A percentile compares a stretch with the other conserved stretches of the same genome.
Evolutionary conservation across 2,329 filamentous ascomycete genomes (phyloP).

Genomic region (Chaetothyriales sp.): DNA sequence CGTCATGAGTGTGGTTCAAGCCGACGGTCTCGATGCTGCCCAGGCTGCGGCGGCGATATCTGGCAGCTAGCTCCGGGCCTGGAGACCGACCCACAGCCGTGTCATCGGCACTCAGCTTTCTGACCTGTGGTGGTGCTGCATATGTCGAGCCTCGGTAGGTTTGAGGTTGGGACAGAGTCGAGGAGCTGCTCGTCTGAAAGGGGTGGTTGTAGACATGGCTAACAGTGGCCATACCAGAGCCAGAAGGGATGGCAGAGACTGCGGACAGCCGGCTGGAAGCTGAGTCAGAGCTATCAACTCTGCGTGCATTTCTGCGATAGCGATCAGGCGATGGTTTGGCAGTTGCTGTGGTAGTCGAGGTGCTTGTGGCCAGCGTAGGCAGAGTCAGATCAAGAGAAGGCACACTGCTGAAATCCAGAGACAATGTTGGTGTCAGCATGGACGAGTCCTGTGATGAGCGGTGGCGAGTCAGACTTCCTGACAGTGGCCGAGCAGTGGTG

Average conservation of each 20-base stretch:
- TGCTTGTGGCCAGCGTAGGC: not conserved
- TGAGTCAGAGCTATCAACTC: slow-evolving; percentile 32
- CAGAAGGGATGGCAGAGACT: slow-evolving; percentile 34
- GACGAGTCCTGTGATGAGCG: not conserved
- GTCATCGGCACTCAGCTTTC: slow-evolving; percentile 53
- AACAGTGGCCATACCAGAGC: slow-evolving; percentile 40
- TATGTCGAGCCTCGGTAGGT: slow-evolving; percentile 21
- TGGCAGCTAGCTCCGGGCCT: slow-evolving; percentile 52
- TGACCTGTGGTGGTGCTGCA: slow-evolving; percentile 37
- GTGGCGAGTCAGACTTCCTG: not conserved
- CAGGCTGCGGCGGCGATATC: slow-evolving; percentile 70
- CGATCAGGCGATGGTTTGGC: slow-evolving; percentile 63
- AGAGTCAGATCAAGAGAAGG: not conserved
- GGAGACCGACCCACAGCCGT: slow-evolving; percentile 38
- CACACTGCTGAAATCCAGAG: slow-evolving; percentile 1
- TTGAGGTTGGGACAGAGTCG: slow-evolving; percentile 19
- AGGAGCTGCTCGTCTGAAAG: slow-evolving; percentile 24
- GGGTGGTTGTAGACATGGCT: slow-evolving; percentile 41
- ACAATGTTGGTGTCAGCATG: not conserved
- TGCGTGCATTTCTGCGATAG: slow-evolving; percentile 55
- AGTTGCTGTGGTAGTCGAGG: slow-evolving; percentile 19
- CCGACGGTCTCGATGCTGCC: slow-evolving; percentile 44
- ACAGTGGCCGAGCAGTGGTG: not conserved
- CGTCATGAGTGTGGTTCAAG: slow-evolving; percentile 22
- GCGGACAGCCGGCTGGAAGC: slow-evolving; percentile 6